Base-by-base conservation (phyloP, 2,329 filamentous ascomycete species). In the Aspergillus terreus region DNA sequence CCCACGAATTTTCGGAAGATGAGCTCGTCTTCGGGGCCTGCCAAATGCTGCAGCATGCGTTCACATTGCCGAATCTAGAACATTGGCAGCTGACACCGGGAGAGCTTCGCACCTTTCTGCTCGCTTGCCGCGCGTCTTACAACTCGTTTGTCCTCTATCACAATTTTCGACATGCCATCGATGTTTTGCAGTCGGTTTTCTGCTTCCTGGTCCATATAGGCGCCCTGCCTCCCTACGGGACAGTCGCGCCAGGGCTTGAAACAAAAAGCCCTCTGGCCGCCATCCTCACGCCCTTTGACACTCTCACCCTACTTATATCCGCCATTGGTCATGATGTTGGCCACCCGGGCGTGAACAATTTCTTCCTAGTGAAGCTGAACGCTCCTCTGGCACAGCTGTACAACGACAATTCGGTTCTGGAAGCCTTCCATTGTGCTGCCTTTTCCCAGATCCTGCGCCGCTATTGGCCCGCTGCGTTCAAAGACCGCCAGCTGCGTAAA, bases 271-370 rank as follows among this genome's bases (percentile, higher is more conserved):
- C 87, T 1, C 82, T 96, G 44, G 88, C 88, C 2, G 76, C 80
- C 42, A 77, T 97, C 21, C 76, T 99, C n/a, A 81, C 82, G 45
- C 91, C 92, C 0, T 90, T 95, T 58, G 92, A 97, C 69, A 89
- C 88, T 4, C 78, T 99, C 48, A 92, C 91, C 0, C 80, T 99
- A 2, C 80, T 99, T 43, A 87, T 97, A 58, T 92, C 92, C 7
- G 94, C 94, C n/a, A 95, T 99, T 64, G 94, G 94, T 40, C 94
- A 99, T 62, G 94, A 99, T 68, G 94, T 97, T 36, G 94, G 94
- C 19, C 94, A 99, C 67, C 94, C 94, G 0, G 94, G 94, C 50
- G 94, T 99, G 64, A 99, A 97, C 75, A 99, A 99, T 68, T 91
- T 92, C 27, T 99, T 99, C 67, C 78, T 99, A 4, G 85, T 96